These are phyloP conservation scores for Hypoxylon sp. DNA, from an alignment of 2,329 filamentous ascomycete species.

Conservation along the genomic window DNA sequence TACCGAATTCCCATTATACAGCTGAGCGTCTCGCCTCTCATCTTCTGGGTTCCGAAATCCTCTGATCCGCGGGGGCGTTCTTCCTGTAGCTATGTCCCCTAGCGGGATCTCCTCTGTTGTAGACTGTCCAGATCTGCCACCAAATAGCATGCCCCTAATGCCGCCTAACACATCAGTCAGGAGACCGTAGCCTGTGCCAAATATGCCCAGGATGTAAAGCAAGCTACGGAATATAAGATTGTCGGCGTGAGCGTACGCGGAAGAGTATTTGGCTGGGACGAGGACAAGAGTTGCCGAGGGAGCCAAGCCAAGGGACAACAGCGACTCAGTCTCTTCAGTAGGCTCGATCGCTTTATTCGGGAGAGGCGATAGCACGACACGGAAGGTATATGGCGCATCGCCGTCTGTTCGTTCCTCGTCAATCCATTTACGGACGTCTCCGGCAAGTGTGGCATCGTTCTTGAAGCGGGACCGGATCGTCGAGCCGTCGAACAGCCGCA, in stretches of 20 bases:
- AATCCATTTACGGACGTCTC: conserved; percentile 83
- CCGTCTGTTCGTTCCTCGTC: conserved; percentile 73
- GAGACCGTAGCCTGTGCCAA: conserved; percentile 42
- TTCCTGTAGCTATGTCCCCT: conserved; percentile 52
- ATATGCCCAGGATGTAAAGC: conserved; percentile 41
- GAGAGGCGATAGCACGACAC: conserved; percentile 83
- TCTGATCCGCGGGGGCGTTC: conserved; percentile 56
- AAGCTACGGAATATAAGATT: conserved; percentile 52
- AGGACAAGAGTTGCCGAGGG: conserved; percentile 89
- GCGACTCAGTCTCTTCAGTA: conserved; percentile 78
- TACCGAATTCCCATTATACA: conserved; percentile 95
- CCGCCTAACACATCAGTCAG: conserved; percentile 50
- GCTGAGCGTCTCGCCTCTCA: conserved; percentile 73
- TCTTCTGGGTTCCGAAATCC: conserved; percentile 70
- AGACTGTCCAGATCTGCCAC: conserved; percentile 18
- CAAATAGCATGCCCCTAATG: conserved; percentile 47
- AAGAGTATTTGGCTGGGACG: conserved; percentile 72
- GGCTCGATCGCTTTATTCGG: conserved; percentile 82
- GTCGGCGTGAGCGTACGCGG: conserved; percentile 58
- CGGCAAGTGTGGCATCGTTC: conserved; percentile 72
- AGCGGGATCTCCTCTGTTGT: conserved; percentile 49
- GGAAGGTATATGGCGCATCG: conserved; percentile 82
- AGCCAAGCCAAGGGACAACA: conserved; percentile 79
- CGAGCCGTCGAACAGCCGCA: conserved; percentile 87
- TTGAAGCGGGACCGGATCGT: conserved; percentile 82